Percentiles rank a stretch among this genome's conserved stretches.
Evolutionary conservation across 768 basidiomycete species (phyloP).

Genomic region (Lactarius sanguifluus): DNA sequence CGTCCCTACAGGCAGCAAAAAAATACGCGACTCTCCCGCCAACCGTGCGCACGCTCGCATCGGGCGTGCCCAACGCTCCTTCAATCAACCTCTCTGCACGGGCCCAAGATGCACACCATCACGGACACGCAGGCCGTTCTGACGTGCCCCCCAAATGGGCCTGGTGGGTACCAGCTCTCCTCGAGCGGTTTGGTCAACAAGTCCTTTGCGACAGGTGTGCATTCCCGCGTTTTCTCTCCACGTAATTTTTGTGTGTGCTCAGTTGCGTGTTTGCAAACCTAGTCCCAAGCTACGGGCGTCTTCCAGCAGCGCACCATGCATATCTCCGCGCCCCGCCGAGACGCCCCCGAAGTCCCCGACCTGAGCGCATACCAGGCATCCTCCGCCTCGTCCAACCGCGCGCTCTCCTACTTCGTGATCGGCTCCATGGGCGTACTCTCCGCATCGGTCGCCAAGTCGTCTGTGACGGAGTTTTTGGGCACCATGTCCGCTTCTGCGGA

Average conservation of each 20-base stretch:
- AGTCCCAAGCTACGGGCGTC: slow-evolving; percentile 55
- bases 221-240: slow-evolving; percentile 9
- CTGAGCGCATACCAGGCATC: slow-evolving; percentile 77
- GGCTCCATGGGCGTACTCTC: slow-evolving; percentile 90
- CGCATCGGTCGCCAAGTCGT: slow-evolving; percentile 92
- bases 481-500: slow-evolving; percentile 98
- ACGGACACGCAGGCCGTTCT: slow-evolving; percentile 60
- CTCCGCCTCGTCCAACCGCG: slow-evolving; percentile 65
- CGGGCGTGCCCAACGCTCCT: slow-evolving; percentile 76
- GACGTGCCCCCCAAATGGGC: slow-evolving; percentile 66
- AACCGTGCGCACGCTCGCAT: slow-evolving; percentile 74
- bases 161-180: slow-evolving; percentile 46
- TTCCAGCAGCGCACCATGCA: slow-evolving; percentile 74
- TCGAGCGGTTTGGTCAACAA: slow-evolving; percentile 61
- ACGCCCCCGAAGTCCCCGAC: slow-evolving; percentile 85
- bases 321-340: slow-evolving; percentile 65
- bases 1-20: slow-evolving; percentile 71
- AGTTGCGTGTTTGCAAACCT: slow-evolving; percentile 9
- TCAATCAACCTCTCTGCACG: slow-evolving; percentile 71
- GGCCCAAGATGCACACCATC: slow-evolving; percentile 53
- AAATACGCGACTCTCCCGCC: slow-evolving; percentile 81
- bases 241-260: not conserved
- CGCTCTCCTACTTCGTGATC: slow-evolving; percentile 87
- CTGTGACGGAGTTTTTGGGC: slow-evolving; percentile 89
- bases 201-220: slow-evolving; percentile 62